A percentile compares a stretch with the other conserved stretches of the same genome.
Conservation (phyloP, 2,329 filamentous ascomycete species). For the Colletotrichum tropicicola region DNA sequence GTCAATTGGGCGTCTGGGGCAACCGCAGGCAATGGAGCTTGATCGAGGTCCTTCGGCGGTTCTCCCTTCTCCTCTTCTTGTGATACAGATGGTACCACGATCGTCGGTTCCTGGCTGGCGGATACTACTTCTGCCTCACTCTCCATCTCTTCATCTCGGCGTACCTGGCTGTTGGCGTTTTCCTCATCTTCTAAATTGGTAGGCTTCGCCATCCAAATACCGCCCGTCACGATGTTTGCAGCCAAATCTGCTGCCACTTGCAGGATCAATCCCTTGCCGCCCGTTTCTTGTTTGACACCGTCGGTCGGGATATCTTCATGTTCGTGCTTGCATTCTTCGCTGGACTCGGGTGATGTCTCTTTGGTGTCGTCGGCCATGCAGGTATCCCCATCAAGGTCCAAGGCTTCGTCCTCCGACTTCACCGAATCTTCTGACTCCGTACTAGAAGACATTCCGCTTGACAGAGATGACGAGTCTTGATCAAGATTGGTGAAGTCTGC, state of each 20-base stretch:
- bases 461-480: background rate
- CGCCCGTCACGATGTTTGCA: background rate
- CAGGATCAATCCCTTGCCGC: background rate
- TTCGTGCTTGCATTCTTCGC: background rate
- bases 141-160: background rate
- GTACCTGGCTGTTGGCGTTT: background rate
- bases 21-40: background rate
- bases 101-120: background rate
- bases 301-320: background rate
- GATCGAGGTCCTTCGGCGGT: background rate
- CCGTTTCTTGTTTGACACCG: background rate
- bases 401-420: background rate
- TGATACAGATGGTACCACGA: background rate
- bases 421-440: background rate
- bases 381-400: slow-evolving; percentile 22
- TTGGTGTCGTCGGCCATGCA: slow-evolving; percentile 22
- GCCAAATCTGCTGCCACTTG: background rate
- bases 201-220: background rate
- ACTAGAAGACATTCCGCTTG: background rate
- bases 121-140: background rate
- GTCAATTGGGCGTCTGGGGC: background rate
- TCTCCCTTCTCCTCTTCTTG: background rate
- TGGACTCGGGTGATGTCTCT: slow-evolving; percentile 11
- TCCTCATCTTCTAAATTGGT: background rate
- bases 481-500: background rate